Evolutionary conservation across 805 yeast species (phyloP).

Genomic region (Lipomyces oligophaga): DNA sequence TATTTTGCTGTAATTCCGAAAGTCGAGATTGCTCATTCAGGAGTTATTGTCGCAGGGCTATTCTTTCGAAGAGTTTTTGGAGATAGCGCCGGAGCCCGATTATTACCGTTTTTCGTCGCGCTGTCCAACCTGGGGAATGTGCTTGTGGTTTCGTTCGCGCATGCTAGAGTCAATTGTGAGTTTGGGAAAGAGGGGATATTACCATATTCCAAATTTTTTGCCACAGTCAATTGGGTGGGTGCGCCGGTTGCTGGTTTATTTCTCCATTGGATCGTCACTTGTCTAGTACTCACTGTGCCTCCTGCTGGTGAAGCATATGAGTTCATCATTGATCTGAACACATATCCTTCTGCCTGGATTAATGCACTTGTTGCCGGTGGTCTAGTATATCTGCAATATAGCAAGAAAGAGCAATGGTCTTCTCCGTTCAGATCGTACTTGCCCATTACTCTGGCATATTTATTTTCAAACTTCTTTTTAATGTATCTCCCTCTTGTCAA

Average conservation of each 20-base stretch:
- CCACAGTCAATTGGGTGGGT: conserved; percentile 40
- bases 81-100: conserved; percentile 46
- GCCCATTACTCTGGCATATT: conserved; percentile 18
- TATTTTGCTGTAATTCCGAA: conserved; percentile 53
- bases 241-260: conserved; percentile 46
- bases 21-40: conserved; percentile 45
- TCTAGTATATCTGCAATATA: conserved; percentile 48
- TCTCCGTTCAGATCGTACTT: conserved; percentile 24
- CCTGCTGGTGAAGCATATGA: conserved; percentile 64
- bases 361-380: conserved; percentile 53
- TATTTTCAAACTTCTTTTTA: conserved; percentile 19
- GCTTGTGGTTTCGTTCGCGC: conserved; percentile 60
- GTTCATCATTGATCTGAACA: conserved; percentile 57
- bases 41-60: conserved; percentile 61
- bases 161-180: conserved; percentile 56
- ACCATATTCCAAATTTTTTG: conserved; percentile 50
- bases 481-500: conserved; percentile 26
- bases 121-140: conserved; percentile 62
- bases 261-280: conserved; percentile 56
- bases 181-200: conserved; percentile 49
- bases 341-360: conserved; percentile 63
- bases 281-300: conserved; percentile 51
- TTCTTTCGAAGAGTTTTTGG: conserved; percentile 59
- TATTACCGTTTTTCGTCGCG: conserved; percentile 57
- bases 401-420: conserved; percentile 45